Evolutionary conservation across 345 rosid species (phyloP), one percentile per base, ranked within the genome.

Genomic region (Reutealis trisperma): DNA sequence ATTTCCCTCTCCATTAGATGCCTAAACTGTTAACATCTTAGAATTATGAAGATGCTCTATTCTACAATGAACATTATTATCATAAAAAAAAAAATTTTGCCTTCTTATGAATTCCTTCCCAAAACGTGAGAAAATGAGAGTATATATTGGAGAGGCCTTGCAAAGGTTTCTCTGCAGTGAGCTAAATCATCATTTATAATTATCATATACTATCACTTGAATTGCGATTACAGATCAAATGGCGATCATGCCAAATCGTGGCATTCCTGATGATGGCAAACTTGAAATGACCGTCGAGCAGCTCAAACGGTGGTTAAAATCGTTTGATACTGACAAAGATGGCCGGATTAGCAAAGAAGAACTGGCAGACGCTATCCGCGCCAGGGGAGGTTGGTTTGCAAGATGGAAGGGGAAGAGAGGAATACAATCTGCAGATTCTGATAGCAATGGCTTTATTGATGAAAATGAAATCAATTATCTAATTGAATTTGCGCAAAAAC

Each of bases 381-480:
- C 15, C 69, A 8, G 15, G 8, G 72, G 81, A 1, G 42, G 76
- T 7, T 72, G 76, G 76, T 72, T 78, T 63, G 45, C 71, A 12
- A 6, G 64, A 42, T 42, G 59, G 65, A 78, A 65, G 51, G 45
- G 47, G 42, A 57, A 58, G 73, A 55, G 19, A 18, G 73, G 47
- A 24, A 2, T 78, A 30, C 59, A 55, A 30, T 44, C 66, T 42
- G 81, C 81, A 16, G 81, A 78, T 57, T 7, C 51, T 22, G 22
- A 78, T 24, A 49, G 58, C 27, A 42, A 57, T 57, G 76, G 81
- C 11, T 30, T 18, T 41, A 6, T 72, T 13, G 72, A 78, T 16
- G 64, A 54, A 18, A 12, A 8, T 25, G 81, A 78, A 30, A 6
- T 72, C 22, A 15, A 54, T 24, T 44, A 78, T 12, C 76, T 64